Evolutionary conservation across 352 stramenopile genomes (phyloP).

Genomic region (Pythium apleroticum): DNA sequence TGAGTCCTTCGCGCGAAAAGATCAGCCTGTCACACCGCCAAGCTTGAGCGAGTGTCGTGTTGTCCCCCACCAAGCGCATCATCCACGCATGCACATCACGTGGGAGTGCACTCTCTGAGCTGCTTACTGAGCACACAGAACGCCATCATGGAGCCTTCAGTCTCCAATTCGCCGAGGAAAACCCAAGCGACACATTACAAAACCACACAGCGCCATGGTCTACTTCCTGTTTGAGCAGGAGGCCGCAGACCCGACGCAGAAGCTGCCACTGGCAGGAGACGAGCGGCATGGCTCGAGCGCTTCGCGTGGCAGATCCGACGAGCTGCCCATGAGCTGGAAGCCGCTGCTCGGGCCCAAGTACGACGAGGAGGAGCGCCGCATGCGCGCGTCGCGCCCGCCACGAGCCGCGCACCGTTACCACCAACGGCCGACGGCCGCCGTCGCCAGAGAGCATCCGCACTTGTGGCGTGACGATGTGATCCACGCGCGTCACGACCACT

Average conservation of each 20-base stretch:
- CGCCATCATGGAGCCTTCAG: constrained; percentile 6
- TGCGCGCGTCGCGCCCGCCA: background rate
- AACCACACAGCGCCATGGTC: constrained; percentile 6
- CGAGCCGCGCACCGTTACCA: background rate
- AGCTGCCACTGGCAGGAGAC: background rate
- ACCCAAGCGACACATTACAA: background rate
- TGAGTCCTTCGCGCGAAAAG: constrained; percentile 12
- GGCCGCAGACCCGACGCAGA: background rate
- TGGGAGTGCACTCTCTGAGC: constrained; percentile 4
- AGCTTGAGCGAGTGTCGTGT: background rate
- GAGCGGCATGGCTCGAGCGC: background rate
- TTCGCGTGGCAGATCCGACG: background rate
- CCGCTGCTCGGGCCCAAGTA: constrained; percentile 1
- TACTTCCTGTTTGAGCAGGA: constrained; percentile 20
- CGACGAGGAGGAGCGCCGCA: background rate
- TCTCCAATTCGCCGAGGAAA: constrained; percentile 1
- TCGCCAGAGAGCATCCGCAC: constrained; percentile 7
- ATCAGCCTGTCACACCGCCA: constrained; percentile 15
- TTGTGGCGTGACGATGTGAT: constrained; percentile 17
- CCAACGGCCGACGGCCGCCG: background rate
- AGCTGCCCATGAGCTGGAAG: constrained; percentile 1
- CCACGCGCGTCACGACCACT: constrained; percentile 7
- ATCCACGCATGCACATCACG: constrained; percentile 4
- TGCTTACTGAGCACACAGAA: too few relatives aligned
- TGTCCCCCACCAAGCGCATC: background rate